Base-by-base conservation (phyloP, 768 basidiomycete species). In the Cubamyces lactineus region DNA sequence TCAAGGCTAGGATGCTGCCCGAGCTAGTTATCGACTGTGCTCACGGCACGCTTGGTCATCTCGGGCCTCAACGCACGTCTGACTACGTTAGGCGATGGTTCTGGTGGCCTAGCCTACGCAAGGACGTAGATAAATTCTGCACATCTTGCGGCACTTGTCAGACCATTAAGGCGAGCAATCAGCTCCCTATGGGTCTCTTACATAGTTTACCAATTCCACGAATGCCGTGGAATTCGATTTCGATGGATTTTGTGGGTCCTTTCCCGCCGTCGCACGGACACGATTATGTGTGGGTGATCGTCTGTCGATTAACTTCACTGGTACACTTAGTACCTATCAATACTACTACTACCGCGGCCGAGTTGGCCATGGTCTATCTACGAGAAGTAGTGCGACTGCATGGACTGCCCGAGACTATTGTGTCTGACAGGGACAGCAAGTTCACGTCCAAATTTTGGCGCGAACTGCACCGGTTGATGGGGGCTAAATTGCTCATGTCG, bases 181-280 rank as follows among this genome's bases (percentile, higher is more conserved):
- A n/a, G n/a, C n/a, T n/a, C n/a, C 42, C 42, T 43, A 17, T 17
- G 7, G 16, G 42, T 43, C 19, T 15, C 16, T 19, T 43, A 6
- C 42, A 26, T 67, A 71, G 15, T n/a, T 70, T 23, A 57, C 71
- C 11, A 28, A 55, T 24, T 62, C 34, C 21, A 19, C 19, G 11
- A 19, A 11, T 9, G 46, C 21, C 24, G 9, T 39, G 26, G 47
- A 3, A 15, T 13, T 42, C 41, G 4, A 13, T 42, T 6, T 4
- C 5, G 5, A 42, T 42, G 41, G 43, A 28, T 7, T 28, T 28
- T 7, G 28, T 28, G 7, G 28, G 28, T 7, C 28, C 28, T 3
- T 28, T 28, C 28, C 28, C 28, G 4, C 4, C 3, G 28, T 28
- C 28, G 3, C 28, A 28, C 28, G 28, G 28, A 28, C 7, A 3